These are phyloP conservation scores for Cokeromyces recurvatus DNA, from an alignment of 371 early-diverging fungal genomes.

Conservation along the genomic window DNA sequence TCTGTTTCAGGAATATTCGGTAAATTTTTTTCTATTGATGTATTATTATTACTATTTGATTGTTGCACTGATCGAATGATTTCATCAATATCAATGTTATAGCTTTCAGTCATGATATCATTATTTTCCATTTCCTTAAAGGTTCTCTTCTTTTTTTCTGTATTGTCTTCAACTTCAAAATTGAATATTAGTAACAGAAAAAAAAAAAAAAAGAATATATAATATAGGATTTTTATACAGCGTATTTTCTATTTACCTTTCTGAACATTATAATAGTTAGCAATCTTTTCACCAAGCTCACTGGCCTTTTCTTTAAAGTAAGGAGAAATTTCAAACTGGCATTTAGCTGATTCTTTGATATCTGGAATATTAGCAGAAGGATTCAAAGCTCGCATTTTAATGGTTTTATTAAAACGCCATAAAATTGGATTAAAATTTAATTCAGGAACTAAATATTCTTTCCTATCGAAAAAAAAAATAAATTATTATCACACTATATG, in stretches of 20 bases:
- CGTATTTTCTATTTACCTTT: too few relatives aligned
- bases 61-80: too few relatives aligned
- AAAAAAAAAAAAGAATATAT: too few relatives aligned
- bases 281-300: constrained; percentile 28
- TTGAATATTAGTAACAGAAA: too few relatives aligned
- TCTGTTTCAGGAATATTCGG: not conserved
- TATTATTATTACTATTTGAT: constrained; percentile 13
- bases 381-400: constrained; percentile 53
- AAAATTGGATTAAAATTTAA: constrained; percentile 55
- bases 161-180: too few relatives aligned
- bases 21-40: not conserved
- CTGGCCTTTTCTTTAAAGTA: constrained; percentile 24
- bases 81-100: too few relatives aligned
- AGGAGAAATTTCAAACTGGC: not conserved
- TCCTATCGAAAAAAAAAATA: constrained; percentile 1
- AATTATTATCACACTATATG: too few relatives aligned
- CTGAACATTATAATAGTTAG: constrained; percentile 43
- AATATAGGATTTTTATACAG: too few relatives aligned
- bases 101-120: not conserved
- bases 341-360: constrained; percentile 15
- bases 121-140: not conserved
- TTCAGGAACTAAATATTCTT: constrained; percentile 36
- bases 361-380: constrained; percentile 51
- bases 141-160: not conserved
- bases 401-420: constrained; percentile 53